Base-by-base conservation (phyloP, 257 asterid genomes). In the Agastache rugosa region DNA sequence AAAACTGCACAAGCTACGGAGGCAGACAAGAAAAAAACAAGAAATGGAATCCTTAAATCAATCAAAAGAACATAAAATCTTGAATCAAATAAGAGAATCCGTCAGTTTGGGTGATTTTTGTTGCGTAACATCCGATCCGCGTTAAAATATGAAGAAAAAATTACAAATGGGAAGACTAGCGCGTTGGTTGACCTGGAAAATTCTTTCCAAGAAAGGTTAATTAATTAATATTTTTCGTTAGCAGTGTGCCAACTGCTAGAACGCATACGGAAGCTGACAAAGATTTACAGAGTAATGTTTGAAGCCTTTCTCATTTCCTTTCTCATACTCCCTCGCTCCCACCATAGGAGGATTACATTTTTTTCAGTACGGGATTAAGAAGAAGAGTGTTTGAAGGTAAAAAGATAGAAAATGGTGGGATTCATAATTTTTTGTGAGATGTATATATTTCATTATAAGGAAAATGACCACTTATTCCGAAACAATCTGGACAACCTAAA, bases 101-200 rank as follows among this genome's bases (percentile, higher is more conserved):
- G 71, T 34, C 50, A 45, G 67, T 37, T 44, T 42, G 82, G 76
- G 81, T 74, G 69, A 51, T 73, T 76, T 71, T 72, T 39, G 65
- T 42, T 19, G 79, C 35, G 74, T 44, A 71, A 45, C 79, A 78
- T 42, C 72, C 78, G 87, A 86, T 86, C 92, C 83, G 53, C 75
- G 81, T 80, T 79, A 76, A 69, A 79, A 71, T 41, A 51, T 74
- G 62, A 66, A 75, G 44, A 0, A 12, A 12, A 5, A 64, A 64
- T 41, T 19, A 47, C 27, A 45, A 66, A 78, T 67, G 73, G 79
- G 80, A 44, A 75, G 82, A 50, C 67, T 77, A 85, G 82, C 90
- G 91, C 89, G 88, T 85, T 74, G 72, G 85, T 85, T 91, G 93
- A 89, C 97, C 91, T 53, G 71, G 79, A 69, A 78, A 76, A 79